Percentiles rank a stretch among this genome's conserved stretches.
These are phyloP conservation scores for Phyllosticta ampelicida DNA, from an alignment of 2,329 filamentous ascomycete species.

Conservation along the genomic window DNA sequence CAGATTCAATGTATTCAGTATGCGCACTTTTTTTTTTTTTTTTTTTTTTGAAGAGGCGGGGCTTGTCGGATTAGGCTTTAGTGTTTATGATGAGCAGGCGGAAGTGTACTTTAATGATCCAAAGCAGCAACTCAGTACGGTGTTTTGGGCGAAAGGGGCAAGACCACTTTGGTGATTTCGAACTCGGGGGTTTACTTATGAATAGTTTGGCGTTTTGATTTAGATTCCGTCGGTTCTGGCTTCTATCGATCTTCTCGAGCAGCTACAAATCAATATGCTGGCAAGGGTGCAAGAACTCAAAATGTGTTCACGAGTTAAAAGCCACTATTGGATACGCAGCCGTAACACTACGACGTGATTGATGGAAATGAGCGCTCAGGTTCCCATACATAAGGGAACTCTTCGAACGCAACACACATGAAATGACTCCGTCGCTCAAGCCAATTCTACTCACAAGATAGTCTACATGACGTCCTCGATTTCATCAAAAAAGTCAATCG, in stretches of 20 bases:
- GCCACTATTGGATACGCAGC: no score
- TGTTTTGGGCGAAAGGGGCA: slow-evolving; percentile 4
- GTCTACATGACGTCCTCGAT: neutral
- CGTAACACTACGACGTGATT: no score
- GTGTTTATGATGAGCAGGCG: slow-evolving; percentile 42
- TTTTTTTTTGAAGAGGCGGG: slow-evolving; percentile 58
- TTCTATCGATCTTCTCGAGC: no score
- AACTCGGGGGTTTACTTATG: neutral
- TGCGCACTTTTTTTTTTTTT: slow-evolving; percentile 49
- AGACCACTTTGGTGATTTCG: neutral
- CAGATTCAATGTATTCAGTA: slow-evolving; percentile 52
- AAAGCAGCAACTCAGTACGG: neutral
- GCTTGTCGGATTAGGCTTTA: slow-evolving; percentile 44
- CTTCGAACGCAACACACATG: no score
- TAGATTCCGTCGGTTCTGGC: no score
- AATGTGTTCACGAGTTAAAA: no score
- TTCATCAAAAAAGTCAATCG: neutral
- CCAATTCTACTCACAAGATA: neutral
- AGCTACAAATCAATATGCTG: no score
- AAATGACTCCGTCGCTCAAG: neutral
- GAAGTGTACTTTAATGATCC: slow-evolving; percentile 25
- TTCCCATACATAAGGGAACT: no score
- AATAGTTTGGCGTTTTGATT: neutral
- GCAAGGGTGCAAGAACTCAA: no score
- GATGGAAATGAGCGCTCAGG: no score